Evolutionary conservation across 306 rosid species (phyloP), one percentile per base, ranked within the genome.

Genomic region (Sophora flavescens): DNA sequence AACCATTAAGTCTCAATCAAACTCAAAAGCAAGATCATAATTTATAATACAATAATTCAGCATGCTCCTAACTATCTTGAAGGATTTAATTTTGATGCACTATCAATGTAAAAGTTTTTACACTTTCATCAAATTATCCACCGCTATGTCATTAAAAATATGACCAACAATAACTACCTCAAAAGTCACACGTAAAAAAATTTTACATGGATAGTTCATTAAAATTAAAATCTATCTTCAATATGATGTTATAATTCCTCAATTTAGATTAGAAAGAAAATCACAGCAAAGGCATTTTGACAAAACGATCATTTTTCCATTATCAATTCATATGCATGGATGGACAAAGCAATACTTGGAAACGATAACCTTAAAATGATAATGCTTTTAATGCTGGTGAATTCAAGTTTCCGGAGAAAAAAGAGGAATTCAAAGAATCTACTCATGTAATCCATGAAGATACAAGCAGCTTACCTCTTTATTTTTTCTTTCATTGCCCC

Each of bases 401-500:
- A 70, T 51, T 80, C 51, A 61, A 53, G 53, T 51, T 75, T 33
- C 9, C 18, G 38, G 6, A 22, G 47, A 48, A 47, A 52, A 56
- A 32, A 47, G 22, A 38, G 8, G 48, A 56, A 13, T 51, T 44
- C 17, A 16, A 17, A 42, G 4, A 54, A 26, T 54, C 33, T 51
- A 53, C 11, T 32, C 15, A 51, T 67, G 41, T 47, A 78, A 78
- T 26, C 30, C 66, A 50, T 15, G 15, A 65, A 33, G 63, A 38
- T 28, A 75, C 7, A 16, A 56, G 18, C 14, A 63, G 75, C 96
- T 73, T 76, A 89, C 99, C 77, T 81, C 66, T 82, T 79, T 9
- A 92, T 53, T 76, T 48, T 88, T 36, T 87, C 96, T 58, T 82
- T 88, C 78, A 95, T 70, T 70, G 76, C 58, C 57, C 91, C 97